Conservation (phyloP, 495 filamentous ascomycete species). For the Astrothelium macrocarpum region DNA sequence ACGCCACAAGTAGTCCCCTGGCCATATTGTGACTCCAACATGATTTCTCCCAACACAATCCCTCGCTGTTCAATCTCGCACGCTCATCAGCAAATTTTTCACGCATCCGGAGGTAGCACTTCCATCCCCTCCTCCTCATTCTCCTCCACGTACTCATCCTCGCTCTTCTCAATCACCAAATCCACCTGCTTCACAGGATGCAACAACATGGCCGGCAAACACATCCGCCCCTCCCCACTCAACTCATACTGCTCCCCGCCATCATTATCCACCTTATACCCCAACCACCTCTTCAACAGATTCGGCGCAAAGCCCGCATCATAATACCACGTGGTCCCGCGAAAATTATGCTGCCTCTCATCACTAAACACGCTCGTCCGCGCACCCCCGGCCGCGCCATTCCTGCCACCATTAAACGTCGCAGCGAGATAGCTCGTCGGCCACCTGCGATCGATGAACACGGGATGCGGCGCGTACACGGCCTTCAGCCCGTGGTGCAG, state of each 20-base stretch:
- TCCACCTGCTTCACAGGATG: constrained; percentile 88
- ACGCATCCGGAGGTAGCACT: background rate
- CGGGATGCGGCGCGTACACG: constrained; percentile 83
- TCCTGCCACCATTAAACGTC: constrained; percentile 75
- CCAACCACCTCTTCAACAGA: constrained; percentile 80
- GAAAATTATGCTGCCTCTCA: constrained; percentile 81
- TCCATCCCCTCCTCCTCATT: background rate
- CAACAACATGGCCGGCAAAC: constrained; percentile 47
- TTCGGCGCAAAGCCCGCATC: constrained; percentile 76
- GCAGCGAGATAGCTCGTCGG: constrained; percentile 67
- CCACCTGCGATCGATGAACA: constrained; percentile 87
- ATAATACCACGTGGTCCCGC: constrained; percentile 89
- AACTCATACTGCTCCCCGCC: constrained; percentile 77
- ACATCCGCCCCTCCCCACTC: constrained; percentile 44
- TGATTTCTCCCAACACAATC: background rate
- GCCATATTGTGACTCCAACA: constrained; percentile 1
- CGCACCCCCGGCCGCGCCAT: constrained; percentile 67
- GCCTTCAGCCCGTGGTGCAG: constrained; percentile 94
- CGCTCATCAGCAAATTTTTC: no score
- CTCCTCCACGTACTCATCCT: constrained; percentile 4
- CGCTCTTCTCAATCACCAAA: constrained; percentile 54
- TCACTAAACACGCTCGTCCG: constrained; percentile 64
- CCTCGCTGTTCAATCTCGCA: background rate
- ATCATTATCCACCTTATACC: constrained; percentile 71
- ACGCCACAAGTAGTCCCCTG: background rate